Base-by-base conservation (phyloP, 108 stramenopile species). In the Skeletonema menzelii region DNA sequence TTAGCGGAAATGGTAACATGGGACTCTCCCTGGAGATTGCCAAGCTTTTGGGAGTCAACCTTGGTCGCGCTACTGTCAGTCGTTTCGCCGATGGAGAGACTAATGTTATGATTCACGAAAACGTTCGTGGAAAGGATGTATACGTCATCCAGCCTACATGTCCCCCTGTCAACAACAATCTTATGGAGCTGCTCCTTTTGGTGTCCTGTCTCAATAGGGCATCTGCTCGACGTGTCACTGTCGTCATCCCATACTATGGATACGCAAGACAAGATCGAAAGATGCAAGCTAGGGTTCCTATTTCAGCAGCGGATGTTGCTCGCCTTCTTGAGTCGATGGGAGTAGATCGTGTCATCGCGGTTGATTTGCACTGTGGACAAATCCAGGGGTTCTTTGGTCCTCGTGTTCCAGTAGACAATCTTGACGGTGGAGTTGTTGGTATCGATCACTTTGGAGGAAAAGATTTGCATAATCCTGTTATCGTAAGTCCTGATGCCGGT, bases 261-360 rank as follows among this genome's bases (percentile, higher is more conserved):
- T 99, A 99, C 82, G 99, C 99, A 38, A 82, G 99, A 66, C 99
- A 99, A 86, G 99, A 99, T 79, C 91, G 99, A 34, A 99, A 99
- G 85, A 97, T 99, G 97, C 94, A 94, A 77, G 96, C 97, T 35
- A 88, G 99, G 44, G 99, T 99, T 27, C 99, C 99, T 42, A 99
- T 99, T 81, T 97, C 96, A 17, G 99, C 99, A 28, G 99, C 99
- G 0, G 99, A 99, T 75, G 97, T 99, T 38, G 99, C 99, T 26
- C 92, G 98, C 37, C 91, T 99, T 59, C 89, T 99, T 64, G 99
- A 99, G 83, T 93, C 98, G 58, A 99, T 99, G 97, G 99, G 99
- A 24, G 95, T 99, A 22, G 99, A 99, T 80, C 88, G 99, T 44
- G 96, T 99, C 57, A 97, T 99, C 72, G 98, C 98, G 5, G 98